Percentiles rank a stretch among this genome's conserved stretches.
phyloP scores from a whole-genome alignment of 345 rosid species.

The Populus tremula region DNA sequence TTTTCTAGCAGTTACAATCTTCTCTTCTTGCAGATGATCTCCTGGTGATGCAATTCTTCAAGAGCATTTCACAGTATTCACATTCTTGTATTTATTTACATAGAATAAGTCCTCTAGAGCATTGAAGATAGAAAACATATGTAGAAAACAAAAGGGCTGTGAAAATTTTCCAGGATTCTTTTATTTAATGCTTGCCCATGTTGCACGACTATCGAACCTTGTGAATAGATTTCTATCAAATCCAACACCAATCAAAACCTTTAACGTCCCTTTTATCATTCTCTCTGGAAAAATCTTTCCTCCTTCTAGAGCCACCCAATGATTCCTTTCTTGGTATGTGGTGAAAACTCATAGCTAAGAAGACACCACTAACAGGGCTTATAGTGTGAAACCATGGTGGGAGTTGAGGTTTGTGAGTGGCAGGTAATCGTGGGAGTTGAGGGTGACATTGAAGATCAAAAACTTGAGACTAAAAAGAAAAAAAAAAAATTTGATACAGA shows the following conservation, averaged over 20 bases:
- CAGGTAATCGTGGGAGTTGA: neutral
- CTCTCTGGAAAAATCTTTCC: neutral
- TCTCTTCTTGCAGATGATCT: neutral
- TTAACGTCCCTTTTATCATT: neutral
- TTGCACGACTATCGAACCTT: neutral
- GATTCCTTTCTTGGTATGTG: neutral
- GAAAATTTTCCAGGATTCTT: neutral
- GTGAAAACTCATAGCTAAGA: neutral
- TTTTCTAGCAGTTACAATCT: neutral
- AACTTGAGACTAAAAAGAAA: neutral
- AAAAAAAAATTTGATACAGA: neutral
- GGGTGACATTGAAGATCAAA: neutral
- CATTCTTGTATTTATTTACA: neutral
- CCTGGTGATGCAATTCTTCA: neutral
- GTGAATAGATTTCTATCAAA: neutral
- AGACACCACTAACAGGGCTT: neutral
- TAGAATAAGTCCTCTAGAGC: neutral
- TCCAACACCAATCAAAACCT: neutral
- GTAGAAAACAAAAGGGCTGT: slow-evolving; percentile 1
- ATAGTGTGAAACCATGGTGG: neutral
- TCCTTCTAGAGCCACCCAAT: neutral
- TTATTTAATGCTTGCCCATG: neutral
- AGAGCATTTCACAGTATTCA: neutral
- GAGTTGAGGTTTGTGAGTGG: neutral
- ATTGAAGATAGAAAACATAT: neutral